phyloP scores from a whole-genome alignment of 192 early-diverging fungal genomes.

The Entomortierella parvispora region DNA sequence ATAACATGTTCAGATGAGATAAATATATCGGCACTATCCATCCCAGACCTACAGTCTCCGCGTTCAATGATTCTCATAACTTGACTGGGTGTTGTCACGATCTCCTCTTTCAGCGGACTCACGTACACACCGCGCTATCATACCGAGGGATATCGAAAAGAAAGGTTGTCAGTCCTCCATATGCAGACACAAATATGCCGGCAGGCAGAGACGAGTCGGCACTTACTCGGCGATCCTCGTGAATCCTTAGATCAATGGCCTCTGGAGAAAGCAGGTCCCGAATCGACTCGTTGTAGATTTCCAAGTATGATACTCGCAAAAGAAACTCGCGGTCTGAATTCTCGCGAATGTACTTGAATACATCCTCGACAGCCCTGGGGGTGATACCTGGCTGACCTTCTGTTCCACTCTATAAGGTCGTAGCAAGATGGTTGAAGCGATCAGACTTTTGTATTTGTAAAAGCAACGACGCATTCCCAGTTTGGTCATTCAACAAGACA shows the following conservation, averaged over 20 bases:
- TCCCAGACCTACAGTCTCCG: conserved; percentile 70
- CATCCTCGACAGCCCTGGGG: conserved; percentile 78
- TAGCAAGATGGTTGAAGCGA: background rate
- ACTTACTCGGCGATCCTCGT: conserved; percentile 70
- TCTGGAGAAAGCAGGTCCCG: conserved; percentile 89
- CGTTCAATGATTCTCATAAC: conserved; percentile 79
- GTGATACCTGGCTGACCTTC: conserved; percentile 81
- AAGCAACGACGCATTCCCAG: too few species aligned
- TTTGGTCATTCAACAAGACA: background rate
- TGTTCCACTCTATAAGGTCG: conserved; percentile 64
- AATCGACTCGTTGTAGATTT: conserved; percentile 97
- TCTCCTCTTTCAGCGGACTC: conserved; percentile 75
- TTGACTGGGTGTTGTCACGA: conserved; percentile 74
- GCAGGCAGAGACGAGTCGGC: background rate
- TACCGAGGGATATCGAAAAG: background rate
- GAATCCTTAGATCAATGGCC: conserved; percentile 87
- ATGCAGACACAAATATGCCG: background rate
- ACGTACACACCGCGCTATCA: conserved; percentile 77
- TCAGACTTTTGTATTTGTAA: background rate
- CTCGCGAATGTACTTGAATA: conserved; percentile 79
- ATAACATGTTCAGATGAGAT: background rate
- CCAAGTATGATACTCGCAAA: conserved; percentile 95
- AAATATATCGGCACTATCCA: too few species aligned
- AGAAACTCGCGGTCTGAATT: conserved; percentile 82
- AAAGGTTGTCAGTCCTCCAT: background rate